phyloP scores from a whole-genome alignment of 2,329 filamentous ascomycete species.

The Diplodia seriata region DNA sequence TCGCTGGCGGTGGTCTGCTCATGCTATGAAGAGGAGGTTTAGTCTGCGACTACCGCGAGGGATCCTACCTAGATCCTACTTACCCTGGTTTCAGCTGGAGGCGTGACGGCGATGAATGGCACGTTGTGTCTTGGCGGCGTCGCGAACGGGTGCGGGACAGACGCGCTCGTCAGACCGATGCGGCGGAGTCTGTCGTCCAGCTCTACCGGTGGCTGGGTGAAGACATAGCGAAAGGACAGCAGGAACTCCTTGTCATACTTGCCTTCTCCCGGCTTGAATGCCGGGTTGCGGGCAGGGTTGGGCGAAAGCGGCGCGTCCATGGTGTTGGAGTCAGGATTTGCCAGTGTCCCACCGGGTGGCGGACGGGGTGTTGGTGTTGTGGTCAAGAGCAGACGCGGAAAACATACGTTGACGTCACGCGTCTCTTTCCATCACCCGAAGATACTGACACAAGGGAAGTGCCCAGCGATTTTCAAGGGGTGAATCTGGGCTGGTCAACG shows the following conservation, averaged over 20 bases:
- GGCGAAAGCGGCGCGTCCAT: not conserved
- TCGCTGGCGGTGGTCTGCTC: no score
- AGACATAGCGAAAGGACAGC: not conserved
- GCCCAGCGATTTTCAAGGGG: not conserved
- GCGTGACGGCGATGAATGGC: slow-evolving; percentile 1
- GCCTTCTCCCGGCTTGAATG: not conserved
- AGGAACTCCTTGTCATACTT: slow-evolving; percentile 17
- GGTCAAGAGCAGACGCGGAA: not conserved
- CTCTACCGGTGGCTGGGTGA: not conserved
- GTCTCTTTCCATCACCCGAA: not conserved
- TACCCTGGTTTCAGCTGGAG: not conserved
- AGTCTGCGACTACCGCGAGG: not conserved
- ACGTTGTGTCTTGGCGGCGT: not conserved
- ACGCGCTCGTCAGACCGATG: not conserved
- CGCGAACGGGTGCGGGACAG: not conserved
- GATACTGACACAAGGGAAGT: no score
- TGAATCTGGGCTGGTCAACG: not conserved
- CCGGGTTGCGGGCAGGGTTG: not conserved
- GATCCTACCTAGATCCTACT: not conserved
- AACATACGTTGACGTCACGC: not conserved
- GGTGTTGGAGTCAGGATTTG: no score
- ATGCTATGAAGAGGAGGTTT: not conserved
- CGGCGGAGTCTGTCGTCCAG: not conserved
- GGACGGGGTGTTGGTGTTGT: not conserved
- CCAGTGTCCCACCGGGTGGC: no score